phyloP scores from a whole-genome alignment of 2,329 filamentous ascomycete species.

The Neurospora sp. region DNA sequence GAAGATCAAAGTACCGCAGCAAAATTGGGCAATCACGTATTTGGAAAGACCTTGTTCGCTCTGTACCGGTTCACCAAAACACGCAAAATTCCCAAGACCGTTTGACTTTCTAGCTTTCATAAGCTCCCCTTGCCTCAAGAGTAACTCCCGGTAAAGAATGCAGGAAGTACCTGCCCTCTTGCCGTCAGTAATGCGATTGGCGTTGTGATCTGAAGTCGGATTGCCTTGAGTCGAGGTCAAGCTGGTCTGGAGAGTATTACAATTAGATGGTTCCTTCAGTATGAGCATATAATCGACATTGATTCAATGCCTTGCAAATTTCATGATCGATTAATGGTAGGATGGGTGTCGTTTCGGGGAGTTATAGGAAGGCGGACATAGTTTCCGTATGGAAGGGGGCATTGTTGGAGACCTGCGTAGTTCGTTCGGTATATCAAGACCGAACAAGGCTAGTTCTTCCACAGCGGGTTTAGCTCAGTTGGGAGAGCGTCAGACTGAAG shows the following conservation, averaged over 20 bases:
- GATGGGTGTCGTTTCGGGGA: background rate
- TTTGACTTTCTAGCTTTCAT: too few species aligned
- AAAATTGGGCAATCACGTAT: background rate
- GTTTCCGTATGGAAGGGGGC: too few species aligned
- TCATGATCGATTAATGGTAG: accelerated
- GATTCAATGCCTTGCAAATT: background rate
- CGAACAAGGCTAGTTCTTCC: accelerated
- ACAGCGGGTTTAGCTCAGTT: constrained; percentile 17
- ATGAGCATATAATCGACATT: background rate
- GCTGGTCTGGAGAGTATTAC: background rate
- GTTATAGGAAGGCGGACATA: background rate
- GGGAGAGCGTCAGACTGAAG: constrained; percentile 10
- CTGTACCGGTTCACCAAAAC: too few species aligned
- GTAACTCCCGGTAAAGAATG: too few species aligned
- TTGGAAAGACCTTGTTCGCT: background rate
- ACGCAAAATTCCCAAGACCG: too few species aligned
- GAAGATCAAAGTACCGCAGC: background rate
- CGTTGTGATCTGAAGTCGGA: background rate
- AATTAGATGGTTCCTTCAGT: background rate
- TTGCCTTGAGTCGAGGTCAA: background rate
- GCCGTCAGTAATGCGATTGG: too few species aligned
- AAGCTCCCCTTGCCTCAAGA: too few species aligned
- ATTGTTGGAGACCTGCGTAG: accelerated
- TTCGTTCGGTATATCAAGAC: background rate
- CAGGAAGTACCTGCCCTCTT: too few species aligned